Conservation (phyloP, 192 early-diverging fungal species). For the Coemansia sp. region DNA sequence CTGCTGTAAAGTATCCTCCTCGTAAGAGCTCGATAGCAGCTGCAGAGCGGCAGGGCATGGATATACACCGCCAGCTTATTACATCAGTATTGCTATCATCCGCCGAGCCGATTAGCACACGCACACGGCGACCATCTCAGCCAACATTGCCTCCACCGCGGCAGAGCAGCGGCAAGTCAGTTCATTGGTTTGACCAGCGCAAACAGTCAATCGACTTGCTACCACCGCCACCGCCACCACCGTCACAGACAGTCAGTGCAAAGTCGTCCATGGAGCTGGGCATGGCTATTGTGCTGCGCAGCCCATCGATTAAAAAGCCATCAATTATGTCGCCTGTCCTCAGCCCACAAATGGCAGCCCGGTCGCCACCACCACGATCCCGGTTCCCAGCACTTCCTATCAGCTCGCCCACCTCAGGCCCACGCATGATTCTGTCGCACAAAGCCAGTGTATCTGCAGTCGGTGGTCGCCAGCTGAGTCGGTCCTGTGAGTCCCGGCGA, state of each 20-base stretch:
- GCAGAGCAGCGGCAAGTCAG: conserved; percentile 24
- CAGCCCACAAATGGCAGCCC: conserved; percentile 1
- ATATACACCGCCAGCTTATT: conserved; percentile 15
- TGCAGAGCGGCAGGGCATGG: neutral
- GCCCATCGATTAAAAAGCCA: conserved; percentile 35
- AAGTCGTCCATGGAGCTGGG: conserved; percentile 33
- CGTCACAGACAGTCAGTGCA: conserved; percentile 13
- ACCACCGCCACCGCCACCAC: neutral
- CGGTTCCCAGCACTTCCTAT: conserved; percentile 17
- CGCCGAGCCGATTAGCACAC: neutral
- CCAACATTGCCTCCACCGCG: neutral
- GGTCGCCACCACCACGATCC: neutral
- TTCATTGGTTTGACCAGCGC: conserved; percentile 38
- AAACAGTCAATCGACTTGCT: neutral
- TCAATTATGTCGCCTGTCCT: conserved; percentile 18
- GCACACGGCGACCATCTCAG: conserved; percentile 3
- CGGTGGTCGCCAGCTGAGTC: conserved; percentile 19
- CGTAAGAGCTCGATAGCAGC: conserved; percentile 27
- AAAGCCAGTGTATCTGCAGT: conserved; percentile 51
- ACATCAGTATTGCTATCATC: conserved; percentile 13
- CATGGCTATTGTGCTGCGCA: conserved; percentile 50
- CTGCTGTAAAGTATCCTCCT: conserved; percentile 12
- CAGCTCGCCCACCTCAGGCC: conserved; percentile 5
- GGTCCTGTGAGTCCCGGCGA: neutral
- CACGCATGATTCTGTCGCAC: conserved; percentile 29